Percentiles rank a stretch among this genome's conserved stretches.
These are phyloP conservation scores for Thielaviopsis cerberus DNA, from an alignment of 2,329 filamentous ascomycete genomes.

Conservation along the genomic window DNA sequence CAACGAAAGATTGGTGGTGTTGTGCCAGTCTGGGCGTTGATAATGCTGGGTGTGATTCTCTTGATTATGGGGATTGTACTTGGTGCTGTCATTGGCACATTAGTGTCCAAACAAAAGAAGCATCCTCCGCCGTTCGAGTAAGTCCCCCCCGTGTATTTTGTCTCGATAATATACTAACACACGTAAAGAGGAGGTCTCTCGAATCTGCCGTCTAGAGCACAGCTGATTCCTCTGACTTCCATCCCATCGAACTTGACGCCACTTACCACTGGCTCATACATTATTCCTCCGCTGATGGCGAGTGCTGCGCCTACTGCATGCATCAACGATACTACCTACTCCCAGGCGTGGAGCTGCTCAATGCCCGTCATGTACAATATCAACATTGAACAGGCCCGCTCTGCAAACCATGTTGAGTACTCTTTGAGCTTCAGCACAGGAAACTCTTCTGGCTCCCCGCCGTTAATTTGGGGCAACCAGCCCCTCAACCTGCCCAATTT, in stretches of 20 bases:
- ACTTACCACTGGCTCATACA: slow-evolving; percentile 36
- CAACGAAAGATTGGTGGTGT: slow-evolving; percentile 38
- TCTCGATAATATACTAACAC: not conserved
- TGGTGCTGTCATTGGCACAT: slow-evolving; percentile 35
- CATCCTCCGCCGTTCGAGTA: slow-evolving; percentile 5
- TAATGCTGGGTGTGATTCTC: slow-evolving; percentile 28
- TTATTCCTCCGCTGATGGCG: slow-evolving; percentile 34
- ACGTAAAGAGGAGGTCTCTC: not conserved
- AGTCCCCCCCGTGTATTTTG: no score
- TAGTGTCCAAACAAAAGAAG: slow-evolving; percentile 20
- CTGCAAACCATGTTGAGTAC: slow-evolving; percentile 20
- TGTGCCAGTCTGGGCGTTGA: slow-evolving; percentile 43
- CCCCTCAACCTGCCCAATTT: slow-evolving; percentile 26
- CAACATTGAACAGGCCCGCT: slow-evolving; percentile 20
- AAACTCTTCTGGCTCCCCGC: slow-evolving; percentile 19
- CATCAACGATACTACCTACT: slow-evolving; percentile 34
- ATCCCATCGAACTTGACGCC: slow-evolving; percentile 30
- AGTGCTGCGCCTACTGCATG: slow-evolving; percentile 35
- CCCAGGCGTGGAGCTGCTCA: slow-evolving; percentile 45
- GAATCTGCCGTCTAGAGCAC: not conserved
- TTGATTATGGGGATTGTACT: slow-evolving; percentile 36
- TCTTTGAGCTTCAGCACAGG: slow-evolving; percentile 22
- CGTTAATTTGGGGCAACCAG: slow-evolving; percentile 35
- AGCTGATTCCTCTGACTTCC: slow-evolving; percentile 9
- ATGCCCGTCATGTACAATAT: slow-evolving; percentile 29